Base-by-base conservation (phyloP, 1,139 yeast genomes). In the Kurtzmaniella quercitrusa region DNA sequence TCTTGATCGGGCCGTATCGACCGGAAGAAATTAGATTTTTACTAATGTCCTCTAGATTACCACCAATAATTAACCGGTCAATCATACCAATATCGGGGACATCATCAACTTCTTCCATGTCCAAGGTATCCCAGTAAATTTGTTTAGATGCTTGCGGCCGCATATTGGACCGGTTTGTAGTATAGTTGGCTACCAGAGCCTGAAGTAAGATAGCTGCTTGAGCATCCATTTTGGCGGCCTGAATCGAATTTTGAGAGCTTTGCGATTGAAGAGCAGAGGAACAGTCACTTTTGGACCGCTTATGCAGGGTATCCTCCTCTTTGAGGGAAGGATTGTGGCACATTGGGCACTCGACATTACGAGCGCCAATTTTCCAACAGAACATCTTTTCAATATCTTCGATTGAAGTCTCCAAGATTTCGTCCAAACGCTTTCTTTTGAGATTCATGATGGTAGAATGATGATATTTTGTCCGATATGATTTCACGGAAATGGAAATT, bases 361-460 rank as follows among this genome's bases (percentile, higher is more conserved):
- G 37, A 14, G 44, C 38, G 7, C 41, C 44, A n/a, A 41, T 41
- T 22, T 41, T 41, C 44, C 41, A 41, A 22, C 44, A 32, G 32
- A 41, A 41, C 44, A 41, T 41, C 12, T 41, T 21, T 26, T 41
- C 44, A 7, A 41, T 41, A 20, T 41, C 44, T 21, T 41, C 44
- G n/a, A 41, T 41, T 17, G 44, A 41, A 6, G 44, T 41, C 5
- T 44, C 40, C 36, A 41, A 33, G n/a, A 41, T 41, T n/a, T 41
- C 44, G 19, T 41, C 35, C 18, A 41, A 43, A 16, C 44, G 32
- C 30, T 38, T 41, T 26, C 38, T 33, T 26, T 38, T 39, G 19
- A 41, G 38, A 17, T 41, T 41, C 23, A 20, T 34, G 38, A 38
- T 41, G 22, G 5, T 33, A 7, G 5, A 11, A 9, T 15, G 17